These are phyloP conservation scores for Rhizophagus clarus DNA, from an alignment of 192 early-diverging fungal genomes.

Conservation along the genomic window DNA sequence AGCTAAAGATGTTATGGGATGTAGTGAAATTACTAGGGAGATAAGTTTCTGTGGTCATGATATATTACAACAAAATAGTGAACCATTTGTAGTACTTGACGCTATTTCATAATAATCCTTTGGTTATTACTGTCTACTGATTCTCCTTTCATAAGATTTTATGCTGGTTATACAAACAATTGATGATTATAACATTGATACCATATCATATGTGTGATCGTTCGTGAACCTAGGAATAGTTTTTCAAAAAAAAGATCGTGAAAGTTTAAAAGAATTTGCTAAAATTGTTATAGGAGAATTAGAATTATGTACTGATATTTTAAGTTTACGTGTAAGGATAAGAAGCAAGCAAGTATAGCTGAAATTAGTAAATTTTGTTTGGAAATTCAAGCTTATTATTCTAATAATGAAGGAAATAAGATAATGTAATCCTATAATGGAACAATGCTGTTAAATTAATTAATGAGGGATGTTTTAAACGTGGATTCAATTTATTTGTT, in stretches of 20 bases:
- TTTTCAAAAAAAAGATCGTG: constrained; percentile 41
- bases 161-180: constrained; percentile 46
- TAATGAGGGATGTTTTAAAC: constrained; percentile 15
- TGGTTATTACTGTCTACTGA: constrained; percentile 37
- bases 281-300: constrained; percentile 48
- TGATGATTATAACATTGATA: constrained; percentile 45
- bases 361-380: constrained; percentile 36
- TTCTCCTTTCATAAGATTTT: constrained; percentile 48
- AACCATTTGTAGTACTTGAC: constrained; percentile 43
- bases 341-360: constrained; percentile 43
- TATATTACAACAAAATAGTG: constrained; percentile 34
- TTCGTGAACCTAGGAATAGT: constrained; percentile 37
- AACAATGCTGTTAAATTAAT: constrained; percentile 18
- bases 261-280: constrained; percentile 45
- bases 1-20: constrained; percentile 12
- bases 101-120: constrained; percentile 47
- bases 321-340: constrained; percentile 44
- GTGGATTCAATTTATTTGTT: constrained; percentile 18
- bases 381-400: background rate
- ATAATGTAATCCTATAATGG: constrained; percentile 3
- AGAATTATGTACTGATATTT: constrained; percentile 48
- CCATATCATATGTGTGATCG: constrained; percentile 52
- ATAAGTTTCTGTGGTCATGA: constrained; percentile 38
- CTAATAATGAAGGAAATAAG: background rate
- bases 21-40: constrained; percentile 21